Evolutionary conservation across 805 yeast genomes (phyloP).

Genomic region (Ogataea paraovalis): DNA sequence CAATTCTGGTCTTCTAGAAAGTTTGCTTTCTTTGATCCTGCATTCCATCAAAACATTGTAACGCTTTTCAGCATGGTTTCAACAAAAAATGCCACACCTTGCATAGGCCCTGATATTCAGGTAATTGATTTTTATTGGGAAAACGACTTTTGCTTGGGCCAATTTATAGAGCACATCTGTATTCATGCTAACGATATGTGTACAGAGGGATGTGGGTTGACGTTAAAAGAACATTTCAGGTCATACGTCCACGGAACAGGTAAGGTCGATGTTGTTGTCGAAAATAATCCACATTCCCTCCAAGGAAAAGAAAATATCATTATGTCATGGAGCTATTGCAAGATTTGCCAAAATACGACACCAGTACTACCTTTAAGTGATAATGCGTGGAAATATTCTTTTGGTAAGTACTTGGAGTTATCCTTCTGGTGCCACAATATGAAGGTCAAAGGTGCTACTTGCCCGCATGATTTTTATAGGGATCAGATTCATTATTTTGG

Average conservation of each 20-base stretch:
- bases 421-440: slow-evolving; percentile 70
- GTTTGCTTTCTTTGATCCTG: slow-evolving; percentile 58
- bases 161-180: slow-evolving; percentile 76
- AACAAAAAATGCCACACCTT: slow-evolving; percentile 81
- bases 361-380: slow-evolving; percentile 82
- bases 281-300: slow-evolving; percentile 49
- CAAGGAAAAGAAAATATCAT: slow-evolving; percentile 66
- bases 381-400: slow-evolving; percentile 82
- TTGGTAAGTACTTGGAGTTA: slow-evolving; percentile 89
- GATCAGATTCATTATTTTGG: slow-evolving; percentile 86
- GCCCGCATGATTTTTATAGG: slow-evolving; percentile 76
- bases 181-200: slow-evolving; percentile 65
- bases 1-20: slow-evolving; percentile 41
- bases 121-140: slow-evolving; percentile 87
- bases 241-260: slow-evolving; percentile 88
- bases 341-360: slow-evolving; percentile 66
- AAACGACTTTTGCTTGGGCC: slow-evolving; percentile 85
- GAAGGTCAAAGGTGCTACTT: slow-evolving; percentile 53
- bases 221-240: slow-evolving; percentile 68
- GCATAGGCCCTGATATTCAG: slow-evolving; percentile 85
- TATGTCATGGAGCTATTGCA: slow-evolving; percentile 90
- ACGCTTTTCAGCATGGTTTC: slow-evolving; percentile 80
- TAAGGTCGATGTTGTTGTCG: slow-evolving; percentile 73
- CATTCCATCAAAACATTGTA: slow-evolving; percentile 72
- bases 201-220: slow-evolving; percentile 76